These are phyloP conservation scores for Polytrichum formosum DNA, from an alignment of 225 moss, liverwort and hornwort genomes.

Conservation along the genomic window DNA sequence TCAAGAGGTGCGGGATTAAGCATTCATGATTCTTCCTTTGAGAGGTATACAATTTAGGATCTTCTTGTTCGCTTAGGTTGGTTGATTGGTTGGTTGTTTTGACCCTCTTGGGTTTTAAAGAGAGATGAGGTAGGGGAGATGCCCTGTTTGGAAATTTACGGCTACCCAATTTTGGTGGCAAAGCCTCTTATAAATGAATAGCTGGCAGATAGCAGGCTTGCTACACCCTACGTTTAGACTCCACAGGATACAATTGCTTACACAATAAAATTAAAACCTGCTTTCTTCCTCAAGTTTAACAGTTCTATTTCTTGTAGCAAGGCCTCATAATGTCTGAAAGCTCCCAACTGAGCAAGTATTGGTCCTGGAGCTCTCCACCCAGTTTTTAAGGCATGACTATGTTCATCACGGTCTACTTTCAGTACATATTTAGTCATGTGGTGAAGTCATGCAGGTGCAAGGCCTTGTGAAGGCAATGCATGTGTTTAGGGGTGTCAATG, in stretches of 20 bases:
- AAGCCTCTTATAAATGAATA: slow-evolving; percentile 10
- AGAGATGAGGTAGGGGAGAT: slow-evolving; percentile 20
- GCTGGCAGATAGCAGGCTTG: not conserved
- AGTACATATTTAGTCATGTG: too few relatives aligned
- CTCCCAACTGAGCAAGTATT: too few relatives aligned
- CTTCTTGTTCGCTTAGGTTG: not conserved
- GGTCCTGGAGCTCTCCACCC: too few relatives aligned
- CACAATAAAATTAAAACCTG: not conserved
- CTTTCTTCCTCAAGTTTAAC: not conserved
- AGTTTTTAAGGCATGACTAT: too few relatives aligned
- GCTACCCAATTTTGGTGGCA: slow-evolving; percentile 37
- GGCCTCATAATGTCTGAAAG: too few relatives aligned
- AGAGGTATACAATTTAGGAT: not conserved
- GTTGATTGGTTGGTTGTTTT: slow-evolving; percentile 10
- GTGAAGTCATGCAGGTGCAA: too few relatives aligned
- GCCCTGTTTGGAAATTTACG: slow-evolving; percentile 18
- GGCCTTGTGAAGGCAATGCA: too few relatives aligned
- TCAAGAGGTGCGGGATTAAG: slow-evolving; percentile 32
- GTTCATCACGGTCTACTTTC: too few relatives aligned
- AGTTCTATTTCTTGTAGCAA: too few relatives aligned
- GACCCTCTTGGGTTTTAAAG: slow-evolving; percentile 11
- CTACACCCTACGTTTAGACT: too few relatives aligned
- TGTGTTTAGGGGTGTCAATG: too few relatives aligned
- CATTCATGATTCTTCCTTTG: not conserved
- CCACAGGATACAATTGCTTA: too few relatives aligned